Base-by-base conservation (phyloP, 148 eudicot species). In the Selenicereus undatus region DNA sequence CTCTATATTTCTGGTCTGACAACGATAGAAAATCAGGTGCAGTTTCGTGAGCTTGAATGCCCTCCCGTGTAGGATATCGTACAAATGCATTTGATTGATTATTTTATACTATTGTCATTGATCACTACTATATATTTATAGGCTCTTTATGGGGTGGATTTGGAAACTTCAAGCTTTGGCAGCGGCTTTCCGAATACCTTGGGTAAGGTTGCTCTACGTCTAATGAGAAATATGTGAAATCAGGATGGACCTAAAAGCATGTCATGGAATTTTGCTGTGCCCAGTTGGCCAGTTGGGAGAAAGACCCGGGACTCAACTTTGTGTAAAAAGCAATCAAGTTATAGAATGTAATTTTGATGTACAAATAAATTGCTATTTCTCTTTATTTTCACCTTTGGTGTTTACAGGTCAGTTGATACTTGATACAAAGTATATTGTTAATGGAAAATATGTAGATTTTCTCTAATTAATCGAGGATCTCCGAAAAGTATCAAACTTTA, bases 101-200 rank as follows among this genome's bases (percentile, higher is more conserved):
- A 8, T 51, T 77, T 65, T 24, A 16, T 51, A 26, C 56, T 14
- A 36, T 58, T n/a, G 43, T 81, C 74, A 60, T 50, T 86, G 73
- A 56, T 62, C 66, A 26, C 21, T 60, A 7, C 24, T 66, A 43
- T 71, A 78, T 68, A 62, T 73, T 52, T 24, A 81, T 11, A 95
- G 99, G 99, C 93, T 83, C 93, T 95, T 78, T 95, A 95, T 85
- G 99, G 97, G 56, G 94, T 93, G 87, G 99, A 93, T 85, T 62
- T 96, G 86, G 99, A 96, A 88, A 95, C 97, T 74, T 97, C 97
- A 75, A 81, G 81, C 74, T 95, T 95, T 82, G 97, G 97, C 77
- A 95, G 99, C 81, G 99, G 99, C 76, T 95, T 95, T 45, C 94
- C 97, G 24, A 95, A 89, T 83, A 65, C 71, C 71, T 75, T 89